phyloP scores from a whole-genome alignment of 1,284 basidiomycete genomes.

The Cerioporus squamosus region DNA sequence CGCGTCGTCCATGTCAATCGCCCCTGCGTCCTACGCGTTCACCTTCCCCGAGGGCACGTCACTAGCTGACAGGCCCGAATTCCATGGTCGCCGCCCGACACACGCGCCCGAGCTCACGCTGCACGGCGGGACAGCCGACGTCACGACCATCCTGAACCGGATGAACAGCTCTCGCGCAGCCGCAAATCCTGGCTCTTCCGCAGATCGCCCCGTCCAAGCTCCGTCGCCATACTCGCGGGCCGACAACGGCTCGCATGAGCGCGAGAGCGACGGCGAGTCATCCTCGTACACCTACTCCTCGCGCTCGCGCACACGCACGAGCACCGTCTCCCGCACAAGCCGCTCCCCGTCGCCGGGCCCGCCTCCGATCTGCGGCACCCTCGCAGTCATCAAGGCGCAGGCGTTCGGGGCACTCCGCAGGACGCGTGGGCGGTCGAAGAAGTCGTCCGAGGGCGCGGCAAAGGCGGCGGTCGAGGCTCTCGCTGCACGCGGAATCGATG shows the following conservation, averaged over 20 bases:
- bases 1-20: slow-evolving; percentile 61
- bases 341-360: slow-evolving; percentile 74
- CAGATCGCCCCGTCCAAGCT: slow-evolving; percentile 55
- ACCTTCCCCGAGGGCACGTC: slow-evolving; percentile 55
- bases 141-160: slow-evolving; percentile 54
- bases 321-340: slow-evolving; percentile 48
- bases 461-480: slow-evolving; percentile 79
- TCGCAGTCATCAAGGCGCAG: slow-evolving; percentile 86
- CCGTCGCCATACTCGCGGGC: slow-evolving; percentile 54
- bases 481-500: slow-evolving; percentile 73
- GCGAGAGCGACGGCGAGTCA: slow-evolving; percentile 57
- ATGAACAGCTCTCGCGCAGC: slow-evolving; percentile 42
- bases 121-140: slow-evolving; percentile 72
- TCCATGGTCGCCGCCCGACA: slow-evolving; percentile 56
- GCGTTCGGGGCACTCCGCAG: slow-evolving; percentile 82
- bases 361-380: slow-evolving; percentile 72
- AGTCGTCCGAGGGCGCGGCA: slow-evolving; percentile 70
- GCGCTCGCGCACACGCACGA: slow-evolving; percentile 30
- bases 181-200: slow-evolving; percentile 50
- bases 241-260: slow-evolving; percentile 55
- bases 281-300: slow-evolving; percentile 42
- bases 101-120: slow-evolving; percentile 64
- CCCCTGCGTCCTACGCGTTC: slow-evolving; percentile 68
- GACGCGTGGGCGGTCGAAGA: slow-evolving; percentile 73
- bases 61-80: slow-evolving; percentile 61